Evolutionary conservation across 306 rosid species (phyloP), one percentile per base, ranked within the genome.

Genomic region (Arachis hypogaea): DNA sequence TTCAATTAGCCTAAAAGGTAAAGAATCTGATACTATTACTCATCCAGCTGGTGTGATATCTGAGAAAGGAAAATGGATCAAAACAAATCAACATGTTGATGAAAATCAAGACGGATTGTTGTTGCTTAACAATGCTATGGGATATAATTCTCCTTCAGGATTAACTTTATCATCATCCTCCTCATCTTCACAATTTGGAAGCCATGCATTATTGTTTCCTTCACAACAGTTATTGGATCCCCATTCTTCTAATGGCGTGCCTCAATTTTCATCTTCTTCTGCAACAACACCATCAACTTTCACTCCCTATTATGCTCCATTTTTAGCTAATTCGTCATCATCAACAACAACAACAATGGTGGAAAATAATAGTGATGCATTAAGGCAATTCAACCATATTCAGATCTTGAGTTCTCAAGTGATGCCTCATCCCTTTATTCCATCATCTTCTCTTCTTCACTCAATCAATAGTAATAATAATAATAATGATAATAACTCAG

Each of bases 31-130:
- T 55, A 54, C 28, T 22, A 22, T 22, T 22, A 22, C 28, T 22
- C 28, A 22, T 22, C 28, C 28, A 22, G 28, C 28, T 22, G 68
- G 33, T 41, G 52, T 73, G 4, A 40, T 12, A 10, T 22, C 62
- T 10, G 68, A 70, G 56, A 85, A 85, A 68, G 92, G 89, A 0
- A 85, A 87, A 80, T 85, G 89, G 92, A 60, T 77, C 36, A 86
- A 81, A 76, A 47, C 79, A 52, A 63, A 69, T 76, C 73, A 81
- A 11, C 66, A 33, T 59, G 63, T 38, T 54, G 40, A 54, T 40
- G 7, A 60, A 9, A 78, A 65, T 9, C 80, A 77, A 33, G 38
- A 33, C 3, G 38, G 38, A 33, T 33, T 33, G 4, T 33, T 33
- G 38, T 16, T 85, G 63, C 49, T 82, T 4, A 89, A 77, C 80